A percentile compares a stretch with the other conserved stretches of the same genome.
These are phyloP conservation scores for Talaromyces sp. DNA, from an alignment of 2,329 filamentous ascomycete species.

Conservation along the genomic window DNA sequence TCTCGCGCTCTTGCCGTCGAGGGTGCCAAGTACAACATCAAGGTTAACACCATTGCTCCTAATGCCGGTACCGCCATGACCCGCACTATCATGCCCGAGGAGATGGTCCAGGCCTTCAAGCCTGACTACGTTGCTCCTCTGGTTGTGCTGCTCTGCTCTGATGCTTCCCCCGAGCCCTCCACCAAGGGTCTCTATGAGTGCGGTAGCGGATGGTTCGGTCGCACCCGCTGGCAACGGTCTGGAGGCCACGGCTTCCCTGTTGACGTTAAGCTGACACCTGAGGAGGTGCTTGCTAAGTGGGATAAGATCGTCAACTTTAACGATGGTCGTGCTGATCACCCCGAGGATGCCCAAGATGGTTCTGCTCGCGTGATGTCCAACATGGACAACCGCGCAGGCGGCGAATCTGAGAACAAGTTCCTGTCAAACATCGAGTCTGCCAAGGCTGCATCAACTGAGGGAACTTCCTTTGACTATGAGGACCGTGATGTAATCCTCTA, in stretches of 20 bases:
- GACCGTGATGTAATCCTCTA: slow-evolving; percentile 92
- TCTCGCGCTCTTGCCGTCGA: slow-evolving; percentile 90
- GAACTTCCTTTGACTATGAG: slow-evolving; percentile 78
- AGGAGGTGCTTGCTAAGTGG: slow-evolving; percentile 78
- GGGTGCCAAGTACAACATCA: slow-evolving; percentile 96
- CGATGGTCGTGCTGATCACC: slow-evolving; percentile 83
- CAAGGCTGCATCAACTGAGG: slow-evolving; percentile 69
- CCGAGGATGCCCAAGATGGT: slow-evolving; percentile 74
- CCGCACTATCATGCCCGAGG: slow-evolving; percentile 88
- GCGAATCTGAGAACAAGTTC: slow-evolving; percentile 60
- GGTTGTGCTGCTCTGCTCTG: slow-evolving; percentile 81
- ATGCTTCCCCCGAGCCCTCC: slow-evolving; percentile 79
- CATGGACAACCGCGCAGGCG: slow-evolving; percentile 72
- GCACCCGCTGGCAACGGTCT: slow-evolving; percentile 91
- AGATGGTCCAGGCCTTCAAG: slow-evolving; percentile 98
- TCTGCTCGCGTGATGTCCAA: slow-evolving; percentile 82
- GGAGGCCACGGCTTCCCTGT: slow-evolving; percentile 90
- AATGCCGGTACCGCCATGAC: slow-evolving; percentile 98
- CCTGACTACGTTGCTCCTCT: slow-evolving; percentile 96
- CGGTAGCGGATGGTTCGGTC: slow-evolving; percentile 88
- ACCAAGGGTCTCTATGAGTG: slow-evolving; percentile 93
- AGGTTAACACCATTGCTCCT: slow-evolving; percentile 95
- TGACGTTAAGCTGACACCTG: slow-evolving; percentile 79
- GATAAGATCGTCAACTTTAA: slow-evolving; percentile 83
- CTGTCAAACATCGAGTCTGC: slow-evolving; percentile 75